phyloP scores from a whole-genome alignment of 2,329 filamentous ascomycete species.

The Penicillium freii region DNA sequence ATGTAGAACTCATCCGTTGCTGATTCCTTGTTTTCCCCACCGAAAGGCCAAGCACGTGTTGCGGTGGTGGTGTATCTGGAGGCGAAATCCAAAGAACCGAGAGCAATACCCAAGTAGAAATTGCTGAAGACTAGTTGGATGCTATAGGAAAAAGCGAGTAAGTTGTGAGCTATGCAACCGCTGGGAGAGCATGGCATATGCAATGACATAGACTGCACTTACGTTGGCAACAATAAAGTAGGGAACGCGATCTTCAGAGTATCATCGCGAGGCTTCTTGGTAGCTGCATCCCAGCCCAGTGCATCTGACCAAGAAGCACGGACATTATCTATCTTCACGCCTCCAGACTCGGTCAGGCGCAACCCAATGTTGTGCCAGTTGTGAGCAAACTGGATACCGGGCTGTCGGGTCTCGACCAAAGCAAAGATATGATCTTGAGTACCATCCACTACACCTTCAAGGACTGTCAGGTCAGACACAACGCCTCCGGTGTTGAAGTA shows the following conservation, averaged over 20 bases:
- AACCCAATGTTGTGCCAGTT: conserved; percentile 66
- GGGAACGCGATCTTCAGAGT: conserved; percentile 56
- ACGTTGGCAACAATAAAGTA: conserved; percentile 59
- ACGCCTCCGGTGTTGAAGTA: conserved; percentile 68
- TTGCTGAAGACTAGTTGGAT: conserved; percentile 67
- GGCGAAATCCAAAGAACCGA: conserved; percentile 57
- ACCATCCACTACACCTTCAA: conserved; percentile 61
- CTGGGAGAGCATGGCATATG: background rate
- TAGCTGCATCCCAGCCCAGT: conserved; percentile 56
- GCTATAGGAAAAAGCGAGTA: conserved; percentile 24
- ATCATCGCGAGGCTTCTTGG: conserved; percentile 52
- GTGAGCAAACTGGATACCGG: conserved; percentile 54
- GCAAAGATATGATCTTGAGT: conserved; percentile 63
- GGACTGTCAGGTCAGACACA: conserved; percentile 63
- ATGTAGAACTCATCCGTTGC: conserved; percentile 65
- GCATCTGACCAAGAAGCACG: conserved; percentile 60
- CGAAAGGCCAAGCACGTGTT: conserved; percentile 64
- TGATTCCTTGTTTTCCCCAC: conserved; percentile 60
- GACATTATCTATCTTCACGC: conserved; percentile 60
- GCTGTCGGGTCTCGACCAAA: conserved; percentile 57
- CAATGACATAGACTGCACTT: conserved; percentile 14
- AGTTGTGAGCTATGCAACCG: background rate
- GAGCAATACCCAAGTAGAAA: conserved; percentile 64
- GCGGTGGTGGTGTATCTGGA: conserved; percentile 55
- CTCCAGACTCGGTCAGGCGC: conserved; percentile 62